phyloP scores from a whole-genome alignment of 345 rosid genomes.

The Cardamine resedifolia region DNA sequence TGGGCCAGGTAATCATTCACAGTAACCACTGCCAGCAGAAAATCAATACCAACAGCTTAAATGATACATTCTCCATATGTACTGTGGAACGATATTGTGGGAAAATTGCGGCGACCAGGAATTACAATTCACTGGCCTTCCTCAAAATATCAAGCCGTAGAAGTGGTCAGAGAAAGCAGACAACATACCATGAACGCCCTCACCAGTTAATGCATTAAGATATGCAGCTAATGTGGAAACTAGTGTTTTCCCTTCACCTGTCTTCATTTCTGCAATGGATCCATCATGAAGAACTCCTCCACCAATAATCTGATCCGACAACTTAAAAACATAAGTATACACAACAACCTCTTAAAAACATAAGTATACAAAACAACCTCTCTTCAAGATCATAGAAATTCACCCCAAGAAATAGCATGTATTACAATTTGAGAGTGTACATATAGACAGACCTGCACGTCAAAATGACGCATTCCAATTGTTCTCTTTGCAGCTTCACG shows the following conservation, averaged over 20 bases:
- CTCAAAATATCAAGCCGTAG: neutral
- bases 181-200: constrained; percentile 93
- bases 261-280: constrained; percentile 97
- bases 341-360: constrained; percentile 8
- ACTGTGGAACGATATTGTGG: neutral
- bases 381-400: constrained; percentile 11
- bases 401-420: neutral
- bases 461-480: constrained; percentile 99
- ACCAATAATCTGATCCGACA: constrained; percentile 71
- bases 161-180: constrained; percentile 12
- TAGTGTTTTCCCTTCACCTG: constrained; percentile 94
- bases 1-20: constrained; percentile 96
- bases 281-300: constrained; percentile 98
- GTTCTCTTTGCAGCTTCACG: constrained; percentile 97
- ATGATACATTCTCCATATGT: neutral
- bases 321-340: constrained; percentile 28
- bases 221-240: constrained; percentile 97
- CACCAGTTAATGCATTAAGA: constrained; percentile 87
- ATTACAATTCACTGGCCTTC: constrained; percentile 5
- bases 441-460: constrained; percentile 71
- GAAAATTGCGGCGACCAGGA: neutral
- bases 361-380: too few species aligned
- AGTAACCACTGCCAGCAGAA: constrained; percentile 73
- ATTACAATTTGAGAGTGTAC: neutral
- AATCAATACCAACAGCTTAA: constrained; percentile 20